phyloP scores from a whole-genome alignment of 2,329 filamentous ascomycete species.

The Domatiomyces globalis region DNA sequence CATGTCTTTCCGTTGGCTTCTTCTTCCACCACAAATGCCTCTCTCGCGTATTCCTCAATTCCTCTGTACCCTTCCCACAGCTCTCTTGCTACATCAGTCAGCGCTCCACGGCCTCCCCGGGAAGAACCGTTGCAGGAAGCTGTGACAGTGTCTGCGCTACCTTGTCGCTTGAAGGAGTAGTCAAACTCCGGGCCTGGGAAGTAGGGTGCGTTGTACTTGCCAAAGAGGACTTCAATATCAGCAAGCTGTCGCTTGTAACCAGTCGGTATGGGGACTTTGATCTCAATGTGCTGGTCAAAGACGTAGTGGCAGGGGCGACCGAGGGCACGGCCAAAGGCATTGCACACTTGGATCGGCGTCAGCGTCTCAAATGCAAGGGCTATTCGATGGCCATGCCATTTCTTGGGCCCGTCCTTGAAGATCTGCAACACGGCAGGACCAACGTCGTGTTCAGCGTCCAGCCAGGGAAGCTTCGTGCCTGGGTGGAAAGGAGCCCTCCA shows the following conservation, averaged over 20 bases:
- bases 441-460: constrained; percentile 92
- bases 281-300: constrained; percentile 57
- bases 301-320: constrained; percentile 66
- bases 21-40: constrained; percentile 90
- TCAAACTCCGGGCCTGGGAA: constrained; percentile 46
- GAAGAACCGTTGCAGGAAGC: constrained; percentile 1
- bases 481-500: constrained; percentile 94
- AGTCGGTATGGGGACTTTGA: constrained; percentile 70
- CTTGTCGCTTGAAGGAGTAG: constrained; percentile 20
- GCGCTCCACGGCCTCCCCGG: constrained; percentile 28
- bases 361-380: constrained; percentile 84
- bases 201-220: constrained; percentile 45
- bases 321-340: constrained; percentile 64
- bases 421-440: constrained; percentile 84
- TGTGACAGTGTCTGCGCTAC: constrained; percentile 16
- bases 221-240: constrained; percentile 45
- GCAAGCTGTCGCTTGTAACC: constrained; percentile 84
- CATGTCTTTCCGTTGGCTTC: constrained; percentile 84
- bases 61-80: constrained; percentile 86
- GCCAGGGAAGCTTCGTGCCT: constrained; percentile 77
- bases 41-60: constrained; percentile 84
- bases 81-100: constrained; percentile 60
- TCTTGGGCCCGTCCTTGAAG: constrained; percentile 79
- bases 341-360: constrained; percentile 68
- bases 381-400: constrained; percentile 70